Base-by-base conservation (phyloP, 805 yeast genomes). In the Zygoascus ofunaensis region DNA sequence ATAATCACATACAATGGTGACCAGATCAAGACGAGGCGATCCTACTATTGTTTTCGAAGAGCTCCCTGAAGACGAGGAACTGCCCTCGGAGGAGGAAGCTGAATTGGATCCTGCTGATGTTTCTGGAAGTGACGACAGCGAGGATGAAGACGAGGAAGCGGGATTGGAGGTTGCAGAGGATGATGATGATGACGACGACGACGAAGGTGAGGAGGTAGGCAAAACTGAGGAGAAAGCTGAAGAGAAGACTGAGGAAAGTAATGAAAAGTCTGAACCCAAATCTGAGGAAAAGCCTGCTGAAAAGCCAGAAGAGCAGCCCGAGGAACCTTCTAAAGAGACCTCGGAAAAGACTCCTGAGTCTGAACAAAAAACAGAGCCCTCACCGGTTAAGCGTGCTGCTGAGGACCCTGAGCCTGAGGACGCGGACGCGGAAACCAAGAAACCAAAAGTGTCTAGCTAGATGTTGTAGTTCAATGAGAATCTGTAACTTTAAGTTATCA, bases 1-100 rank as follows among this genome's bases (percentile, higher is more conserved):
- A n/a, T n/a, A n/a, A 8, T 15, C 17, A 4, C 19, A 37, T 12
- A 4, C 3, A 14, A 22, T 18, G 39, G 37, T 34, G 38, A 15
- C 43, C 4, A 28, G 48, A 37, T 10, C 47, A n/a, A 48, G 37
- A 38, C 39, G 51, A 46, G 49, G 48, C 30, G 51, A 48, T 34
- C 49, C 51, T 39, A 28, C 37, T 32, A 45, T 48, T 17, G 49
- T 42, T 26, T 37, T 46, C 18, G 51, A 49, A 45, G 52, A 47
- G 2, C 41, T 49, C 30, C 52, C 52, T 30, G 47, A 50, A 14
- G 52, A 49, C 18, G 52, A 47, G 24, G 52, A 48, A 33, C 24
- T 39, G 20, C 42, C 40, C 19, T 46, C 42, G 23, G 52, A 48
- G 34, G 51, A 47, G 26, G 42, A 36, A 15, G 39, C 23, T n/a